These are phyloP conservation scores for Rhodotorula sp. DNA, from an alignment of 1,284 basidiomycete genomes.

Conservation along the genomic window DNA sequence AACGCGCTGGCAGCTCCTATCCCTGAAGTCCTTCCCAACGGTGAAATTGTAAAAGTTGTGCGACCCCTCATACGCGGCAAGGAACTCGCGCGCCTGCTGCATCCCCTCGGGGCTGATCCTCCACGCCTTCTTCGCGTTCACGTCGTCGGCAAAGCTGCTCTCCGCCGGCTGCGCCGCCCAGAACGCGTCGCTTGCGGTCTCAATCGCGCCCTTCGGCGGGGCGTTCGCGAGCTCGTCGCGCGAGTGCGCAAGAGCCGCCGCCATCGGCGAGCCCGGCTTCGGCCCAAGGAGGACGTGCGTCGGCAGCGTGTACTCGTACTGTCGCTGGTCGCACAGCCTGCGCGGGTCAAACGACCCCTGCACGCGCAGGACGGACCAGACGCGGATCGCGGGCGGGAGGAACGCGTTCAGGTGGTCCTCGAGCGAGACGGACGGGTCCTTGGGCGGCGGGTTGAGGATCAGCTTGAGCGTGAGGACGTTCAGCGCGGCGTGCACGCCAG, in stretches of 20 bases:
- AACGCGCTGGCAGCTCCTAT: constrained; percentile 56
- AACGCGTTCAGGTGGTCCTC: constrained; percentile 68
- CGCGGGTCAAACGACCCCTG: constrained; percentile 93
- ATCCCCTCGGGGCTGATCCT: constrained; percentile 63
- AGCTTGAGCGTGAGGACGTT: constrained; percentile 89
- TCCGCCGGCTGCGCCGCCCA: constrained; percentile 27
- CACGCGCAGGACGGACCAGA: constrained; percentile 87
- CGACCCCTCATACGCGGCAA: constrained; percentile 68
- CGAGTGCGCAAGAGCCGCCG: constrained; percentile 55
- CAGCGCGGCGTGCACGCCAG: constrained; percentile 95
- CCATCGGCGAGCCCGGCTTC: constrained; percentile 69
- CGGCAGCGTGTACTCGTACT: constrained; percentile 97
- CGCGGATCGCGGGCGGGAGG: constrained; percentile 83
- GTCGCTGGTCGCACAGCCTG: constrained; percentile 82
- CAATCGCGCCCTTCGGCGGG: constrained; percentile 16
- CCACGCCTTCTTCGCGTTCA: constrained; percentile 65
- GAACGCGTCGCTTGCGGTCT: constrained; percentile 19
- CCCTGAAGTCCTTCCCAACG: constrained; percentile 68
- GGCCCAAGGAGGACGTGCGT: constrained; percentile 92
- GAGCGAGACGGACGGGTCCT: constrained; percentile 19
- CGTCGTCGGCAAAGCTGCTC: constrained; percentile 22
- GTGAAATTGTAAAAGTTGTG: constrained; percentile 98
- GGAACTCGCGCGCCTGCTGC: constrained; percentile 61
- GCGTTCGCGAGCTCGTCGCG: not conserved
- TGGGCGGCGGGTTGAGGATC: constrained; percentile 59